phyloP scores from a whole-genome alignment of 1,139 yeast genomes.

The Hyphopichia burtonii region DNA sequence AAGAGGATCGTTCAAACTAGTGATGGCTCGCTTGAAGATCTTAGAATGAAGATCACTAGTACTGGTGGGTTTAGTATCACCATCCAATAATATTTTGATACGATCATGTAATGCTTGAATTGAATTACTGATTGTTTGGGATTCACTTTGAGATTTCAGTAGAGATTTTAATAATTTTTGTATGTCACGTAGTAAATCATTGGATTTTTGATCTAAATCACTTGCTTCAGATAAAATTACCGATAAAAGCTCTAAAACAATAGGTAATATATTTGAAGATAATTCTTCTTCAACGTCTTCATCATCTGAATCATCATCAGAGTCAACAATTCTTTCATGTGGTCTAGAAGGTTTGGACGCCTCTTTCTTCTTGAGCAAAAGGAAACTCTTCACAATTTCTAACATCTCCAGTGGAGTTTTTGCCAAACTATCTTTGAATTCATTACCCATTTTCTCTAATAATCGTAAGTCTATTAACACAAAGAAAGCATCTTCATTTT shows the following conservation, averaged over 20 bases:
- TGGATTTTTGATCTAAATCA: constrained; percentile 22
- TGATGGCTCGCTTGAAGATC: constrained; percentile 54
- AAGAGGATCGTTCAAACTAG: constrained; percentile 70
- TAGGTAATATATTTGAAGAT: constrained; percentile 24
- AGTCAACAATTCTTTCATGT: constrained; percentile 6
- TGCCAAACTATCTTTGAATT: constrained; percentile 60
- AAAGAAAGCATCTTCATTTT: constrained; percentile 50
- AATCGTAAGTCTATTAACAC: constrained; percentile 62
- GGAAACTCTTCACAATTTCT: constrained; percentile 51
- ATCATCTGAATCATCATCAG: constrained; percentile 42
- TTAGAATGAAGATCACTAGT: constrained; percentile 16
- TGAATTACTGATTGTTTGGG: constrained; percentile 10
- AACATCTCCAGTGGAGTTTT: constrained; percentile 63
- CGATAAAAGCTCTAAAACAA: constrained; percentile 52
- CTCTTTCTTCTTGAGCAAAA: constrained; percentile 17
- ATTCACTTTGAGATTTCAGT: not conserved
- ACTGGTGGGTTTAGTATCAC: constrained; percentile 16
- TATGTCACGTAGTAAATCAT: constrained; percentile 25
- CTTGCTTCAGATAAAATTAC: constrained; percentile 49
- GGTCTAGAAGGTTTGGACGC: not conserved
- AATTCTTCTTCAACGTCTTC: constrained; percentile 18
- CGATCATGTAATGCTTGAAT: constrained; percentile 30
- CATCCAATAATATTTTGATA: constrained; percentile 26
- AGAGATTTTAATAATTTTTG: constrained; percentile 20
- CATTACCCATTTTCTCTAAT: constrained; percentile 60